Conservation (phyloP, 805 yeast species). For the Candida dajiaensis region DNA sequence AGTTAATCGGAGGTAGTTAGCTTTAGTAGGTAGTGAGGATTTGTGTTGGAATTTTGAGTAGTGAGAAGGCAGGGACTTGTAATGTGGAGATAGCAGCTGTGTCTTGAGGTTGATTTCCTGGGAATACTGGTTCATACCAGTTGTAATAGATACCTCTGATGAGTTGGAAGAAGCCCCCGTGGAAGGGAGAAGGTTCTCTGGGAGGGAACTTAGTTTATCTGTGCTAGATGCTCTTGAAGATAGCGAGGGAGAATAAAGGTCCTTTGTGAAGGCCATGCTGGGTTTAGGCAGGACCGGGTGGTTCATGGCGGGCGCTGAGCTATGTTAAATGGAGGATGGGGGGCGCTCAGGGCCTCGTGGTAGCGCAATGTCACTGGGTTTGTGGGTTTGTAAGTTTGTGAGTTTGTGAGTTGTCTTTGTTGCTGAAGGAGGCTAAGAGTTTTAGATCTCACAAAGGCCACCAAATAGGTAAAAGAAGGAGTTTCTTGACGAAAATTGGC, state of each 20-base stretch:
- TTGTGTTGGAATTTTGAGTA: constrained; percentile 5
- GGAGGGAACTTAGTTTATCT: constrained; percentile 3
- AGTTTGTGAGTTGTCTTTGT: background rate
- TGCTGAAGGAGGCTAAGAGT: background rate
- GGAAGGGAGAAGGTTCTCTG: background rate
- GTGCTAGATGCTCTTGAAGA: constrained; percentile 5
- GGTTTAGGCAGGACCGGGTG: constrained; percentile 4
- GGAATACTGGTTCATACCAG: background rate
- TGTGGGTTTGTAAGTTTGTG: background rate
- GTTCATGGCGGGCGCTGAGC: background rate
- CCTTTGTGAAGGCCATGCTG: constrained; percentile 2
- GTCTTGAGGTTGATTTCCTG: background rate
- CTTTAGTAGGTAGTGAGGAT: constrained; percentile 3
- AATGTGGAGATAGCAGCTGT: background rate
- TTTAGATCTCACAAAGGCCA: background rate
- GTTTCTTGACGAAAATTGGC: background rate
- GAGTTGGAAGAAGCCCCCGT: background rate
- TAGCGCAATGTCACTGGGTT: background rate
- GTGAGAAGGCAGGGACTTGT: background rate
- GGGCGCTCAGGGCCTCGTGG: background rate
- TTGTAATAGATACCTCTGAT: background rate
- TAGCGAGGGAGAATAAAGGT: background rate
- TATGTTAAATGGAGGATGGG: background rate
- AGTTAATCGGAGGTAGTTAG: constrained; percentile 11
- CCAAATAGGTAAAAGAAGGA: background rate